These are phyloP conservation scores for Aquanectria penicillioides DNA, from an alignment of 2,329 filamentous ascomycete genomes.

Conservation along the genomic window DNA sequence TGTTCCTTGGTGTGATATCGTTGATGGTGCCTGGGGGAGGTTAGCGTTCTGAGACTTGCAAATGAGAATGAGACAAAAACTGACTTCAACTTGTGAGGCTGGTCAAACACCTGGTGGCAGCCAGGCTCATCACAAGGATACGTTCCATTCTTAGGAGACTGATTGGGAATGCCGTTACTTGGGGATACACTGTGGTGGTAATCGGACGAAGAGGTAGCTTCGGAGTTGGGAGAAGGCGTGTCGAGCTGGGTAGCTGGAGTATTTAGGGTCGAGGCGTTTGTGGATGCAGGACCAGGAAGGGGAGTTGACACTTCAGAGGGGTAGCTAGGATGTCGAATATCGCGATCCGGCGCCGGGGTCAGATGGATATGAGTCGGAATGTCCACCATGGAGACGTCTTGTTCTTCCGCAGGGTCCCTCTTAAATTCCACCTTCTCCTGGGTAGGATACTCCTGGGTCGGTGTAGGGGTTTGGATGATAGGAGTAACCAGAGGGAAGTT, in stretches of 20 bases:
- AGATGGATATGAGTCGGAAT: conserved; percentile 39
- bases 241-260: conserved; percentile 59
- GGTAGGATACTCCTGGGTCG: conserved; percentile 36
- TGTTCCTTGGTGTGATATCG: conserved; percentile 70
- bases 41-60: neutral
- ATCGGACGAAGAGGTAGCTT: conserved; percentile 45
- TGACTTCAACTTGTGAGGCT: conserved; percentile 69
- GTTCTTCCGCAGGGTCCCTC: conserved; percentile 30
- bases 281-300: conserved; percentile 50
- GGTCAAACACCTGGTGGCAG: conserved; percentile 59
- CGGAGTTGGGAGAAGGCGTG: conserved; percentile 53
- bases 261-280: conserved; percentile 53
- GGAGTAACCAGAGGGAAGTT: conserved; percentile 35
- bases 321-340: conserved; percentile 45
- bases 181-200: conserved; percentile 52
- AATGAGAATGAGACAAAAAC: conserved; percentile 24
- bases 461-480: conserved; percentile 42
- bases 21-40: conserved; percentile 62
- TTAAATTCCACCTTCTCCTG: conserved; percentile 31
- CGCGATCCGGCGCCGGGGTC: conserved; percentile 36
- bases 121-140: conserved; percentile 50
- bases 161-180: conserved; percentile 33
- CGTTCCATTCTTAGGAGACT: conserved; percentile 43
- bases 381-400: conserved; percentile 39
- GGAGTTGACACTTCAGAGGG: conserved; percentile 56